Conservation (phyloP, 345 rosid genomes). For the Dovyalis caffra region DNA sequence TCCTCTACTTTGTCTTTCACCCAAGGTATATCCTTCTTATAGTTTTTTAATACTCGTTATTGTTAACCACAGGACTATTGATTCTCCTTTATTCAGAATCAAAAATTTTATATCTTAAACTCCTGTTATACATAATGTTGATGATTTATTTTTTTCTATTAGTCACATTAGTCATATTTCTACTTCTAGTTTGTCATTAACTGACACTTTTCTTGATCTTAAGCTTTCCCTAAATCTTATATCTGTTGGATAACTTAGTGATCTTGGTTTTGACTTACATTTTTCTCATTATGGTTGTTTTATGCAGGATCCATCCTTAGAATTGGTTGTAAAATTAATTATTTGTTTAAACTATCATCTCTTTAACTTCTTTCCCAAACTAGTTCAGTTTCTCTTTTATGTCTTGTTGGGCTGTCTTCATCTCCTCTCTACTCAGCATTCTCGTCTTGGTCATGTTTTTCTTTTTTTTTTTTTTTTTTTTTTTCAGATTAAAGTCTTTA, state of each 20-base stretch:
- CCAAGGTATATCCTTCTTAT: background rate
- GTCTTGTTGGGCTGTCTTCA: background rate
- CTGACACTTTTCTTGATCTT: background rate
- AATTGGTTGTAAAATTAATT: background rate
- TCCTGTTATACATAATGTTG: background rate
- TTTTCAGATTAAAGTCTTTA: no score
- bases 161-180: background rate
- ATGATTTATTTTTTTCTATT: background rate
- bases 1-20: background rate
- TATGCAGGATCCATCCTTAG: background rate
- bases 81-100: background rate
- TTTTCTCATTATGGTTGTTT: background rate
- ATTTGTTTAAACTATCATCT: background rate
- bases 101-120: background rate
- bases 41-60: background rate
- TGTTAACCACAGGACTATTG: conserved; percentile 1
- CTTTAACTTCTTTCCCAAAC: background rate
- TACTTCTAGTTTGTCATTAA: background rate
- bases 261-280: background rate
- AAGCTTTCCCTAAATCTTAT: background rate
- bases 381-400: no score
- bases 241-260: background rate
- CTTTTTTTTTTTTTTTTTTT: background rate
- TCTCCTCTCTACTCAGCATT: background rate
- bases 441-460: no score